Evolutionary conservation across 345 rosid species (phyloP).

Genomic region (Adansonia digitata): DNA sequence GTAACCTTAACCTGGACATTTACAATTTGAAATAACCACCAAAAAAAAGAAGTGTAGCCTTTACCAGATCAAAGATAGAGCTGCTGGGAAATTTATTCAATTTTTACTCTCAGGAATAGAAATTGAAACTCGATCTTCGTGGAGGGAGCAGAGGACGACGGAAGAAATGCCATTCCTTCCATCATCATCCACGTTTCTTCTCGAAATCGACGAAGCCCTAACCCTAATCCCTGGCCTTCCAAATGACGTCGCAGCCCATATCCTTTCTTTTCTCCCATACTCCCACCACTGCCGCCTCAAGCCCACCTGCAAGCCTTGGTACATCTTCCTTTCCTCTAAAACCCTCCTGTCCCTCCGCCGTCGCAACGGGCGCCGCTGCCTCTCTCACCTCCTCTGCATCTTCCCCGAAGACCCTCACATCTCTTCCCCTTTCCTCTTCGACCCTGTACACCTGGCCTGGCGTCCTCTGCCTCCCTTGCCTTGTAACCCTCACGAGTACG

Average conservation of each 20-base stretch:
- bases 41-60: no score
- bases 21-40: no score
- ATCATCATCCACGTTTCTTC: constrained; percentile 10
- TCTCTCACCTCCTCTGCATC: constrained; percentile 67
- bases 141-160: background rate
- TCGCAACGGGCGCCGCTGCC: constrained; percentile 21
- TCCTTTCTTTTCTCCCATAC: constrained; percentile 65
- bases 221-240: constrained; percentile 73
- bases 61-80: background rate
- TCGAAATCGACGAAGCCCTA: constrained; percentile 28
- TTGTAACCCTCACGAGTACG: constrained; percentile 72
- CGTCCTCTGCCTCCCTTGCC: constrained; percentile 70
- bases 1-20: no score
- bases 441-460: constrained; percentile 65
- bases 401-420: constrained; percentile 88
- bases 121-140: background rate
- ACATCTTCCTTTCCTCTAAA: constrained; percentile 62
- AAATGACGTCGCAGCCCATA: constrained; percentile 50
- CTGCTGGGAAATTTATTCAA: background rate
- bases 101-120: background rate
- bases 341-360: constrained; percentile 58
- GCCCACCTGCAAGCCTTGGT: constrained; percentile 68
- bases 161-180: constrained; percentile 19
- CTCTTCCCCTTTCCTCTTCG: constrained; percentile 74
- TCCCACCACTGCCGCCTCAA: constrained; percentile 74